These are phyloP conservation scores for Xanthoparmelia taractica DNA, from an alignment of 495 filamentous ascomycete species.

Conservation along the genomic window DNA sequence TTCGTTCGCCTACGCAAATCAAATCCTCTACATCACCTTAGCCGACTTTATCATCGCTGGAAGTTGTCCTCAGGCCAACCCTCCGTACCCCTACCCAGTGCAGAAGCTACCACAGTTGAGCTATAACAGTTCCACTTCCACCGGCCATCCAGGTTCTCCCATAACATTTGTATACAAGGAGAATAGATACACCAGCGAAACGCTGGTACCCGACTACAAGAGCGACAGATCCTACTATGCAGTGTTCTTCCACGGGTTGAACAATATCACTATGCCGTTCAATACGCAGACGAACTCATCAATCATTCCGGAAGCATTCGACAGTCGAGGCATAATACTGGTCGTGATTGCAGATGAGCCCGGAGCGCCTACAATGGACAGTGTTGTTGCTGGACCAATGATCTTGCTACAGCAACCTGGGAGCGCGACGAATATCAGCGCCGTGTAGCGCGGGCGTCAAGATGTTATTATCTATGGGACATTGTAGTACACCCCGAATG, in stretches of 20 bases:
- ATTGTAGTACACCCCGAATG: too few relatives aligned
- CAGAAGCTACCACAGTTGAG: conserved; percentile 6
- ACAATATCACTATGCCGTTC: conserved; percentile 5
- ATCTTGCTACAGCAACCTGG: conserved; percentile 5
- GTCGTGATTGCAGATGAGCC: conserved; percentile 9
- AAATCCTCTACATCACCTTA: conserved; percentile 9
- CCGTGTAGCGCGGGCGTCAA: neutral
- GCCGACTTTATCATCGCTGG: conserved; percentile 4
- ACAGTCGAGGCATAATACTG: neutral
- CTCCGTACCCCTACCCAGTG: conserved; percentile 6
- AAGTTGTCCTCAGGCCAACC: conserved; percentile 4
- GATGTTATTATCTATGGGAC: neutral
- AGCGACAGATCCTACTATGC: conserved; percentile 5
- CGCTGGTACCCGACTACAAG: neutral
- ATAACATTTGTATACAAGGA: conserved; percentile 10
- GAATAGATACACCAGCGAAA: conserved; percentile 5
- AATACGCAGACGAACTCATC: conserved; percentile 5
- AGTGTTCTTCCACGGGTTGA: conserved; percentile 9
- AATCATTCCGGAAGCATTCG: conserved; percentile 6
- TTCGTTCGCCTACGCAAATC: conserved; percentile 11
- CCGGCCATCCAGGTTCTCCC: conserved; percentile 12
- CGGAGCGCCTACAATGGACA: conserved; percentile 11
- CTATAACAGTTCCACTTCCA: conserved; percentile 8
- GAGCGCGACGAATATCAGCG: neutral
- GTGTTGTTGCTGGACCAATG: conserved; percentile 10